A percentile compares a stretch with the other conserved stretches of the same genome.
Conservation (phyloP, 177 flowering plant species). For the Tripterygium wilfordii region DNA sequence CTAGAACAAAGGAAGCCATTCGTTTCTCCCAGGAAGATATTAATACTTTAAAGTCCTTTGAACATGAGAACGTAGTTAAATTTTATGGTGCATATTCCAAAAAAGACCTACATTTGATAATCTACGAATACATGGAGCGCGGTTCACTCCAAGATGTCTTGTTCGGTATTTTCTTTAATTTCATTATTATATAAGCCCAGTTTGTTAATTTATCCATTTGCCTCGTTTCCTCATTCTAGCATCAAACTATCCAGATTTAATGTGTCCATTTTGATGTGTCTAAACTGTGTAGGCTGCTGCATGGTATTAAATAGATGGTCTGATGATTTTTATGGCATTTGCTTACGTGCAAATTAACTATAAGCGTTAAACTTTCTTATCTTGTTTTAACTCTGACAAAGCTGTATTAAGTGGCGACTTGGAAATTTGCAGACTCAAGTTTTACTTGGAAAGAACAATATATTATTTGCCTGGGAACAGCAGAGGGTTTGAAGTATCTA, state of each 20-base stretch:
- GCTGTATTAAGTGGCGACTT: background rate
- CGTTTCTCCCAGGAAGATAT: background rate
- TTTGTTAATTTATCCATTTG: background rate
- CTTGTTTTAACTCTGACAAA: background rate
- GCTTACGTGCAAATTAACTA: too few species aligned
- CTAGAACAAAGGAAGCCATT: background rate
- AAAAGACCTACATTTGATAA: background rate
- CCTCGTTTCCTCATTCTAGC: too few species aligned
- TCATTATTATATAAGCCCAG: background rate
- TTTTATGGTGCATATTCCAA: slow-evolving; percentile 1
- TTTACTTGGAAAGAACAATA: background rate
- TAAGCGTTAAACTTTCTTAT: too few species aligned
- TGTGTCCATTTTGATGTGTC: too few species aligned
- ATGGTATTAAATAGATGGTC: too few species aligned
- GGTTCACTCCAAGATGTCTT: background rate
- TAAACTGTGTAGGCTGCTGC: too few species aligned
- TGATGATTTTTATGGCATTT: background rate
- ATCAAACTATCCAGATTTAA: too few species aligned
- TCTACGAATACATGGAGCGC: slow-evolving; percentile 3
- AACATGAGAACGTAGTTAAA: slow-evolving; percentile 1
- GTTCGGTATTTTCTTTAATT: background rate
- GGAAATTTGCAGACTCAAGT: background rate
- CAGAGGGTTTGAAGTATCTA: slow-evolving; percentile 2
- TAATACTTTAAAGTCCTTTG: background rate
- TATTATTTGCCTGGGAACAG: background rate